Evolutionary conservation across 2,329 filamentous ascomycete species (phyloP).

Genomic region (Fusarium siculi): DNA sequence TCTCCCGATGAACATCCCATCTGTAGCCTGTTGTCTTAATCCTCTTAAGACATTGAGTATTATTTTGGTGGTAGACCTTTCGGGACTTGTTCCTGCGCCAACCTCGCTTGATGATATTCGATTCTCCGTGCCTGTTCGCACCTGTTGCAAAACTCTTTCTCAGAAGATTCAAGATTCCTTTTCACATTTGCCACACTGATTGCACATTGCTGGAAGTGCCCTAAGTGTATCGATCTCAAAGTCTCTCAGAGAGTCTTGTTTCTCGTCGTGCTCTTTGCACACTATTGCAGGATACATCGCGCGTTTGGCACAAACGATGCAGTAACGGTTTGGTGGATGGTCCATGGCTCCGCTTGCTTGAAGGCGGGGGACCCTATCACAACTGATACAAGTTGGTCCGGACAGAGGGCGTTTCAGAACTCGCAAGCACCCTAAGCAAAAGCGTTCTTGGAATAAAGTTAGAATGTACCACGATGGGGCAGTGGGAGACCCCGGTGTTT

Average conservation of each 20-base stretch:
- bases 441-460: background rate
- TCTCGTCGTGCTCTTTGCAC: background rate
- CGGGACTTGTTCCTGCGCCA: background rate
- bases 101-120: background rate
- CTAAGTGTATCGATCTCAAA: too few species aligned
- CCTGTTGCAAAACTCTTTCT: background rate
- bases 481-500: too few species aligned
- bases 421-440: background rate
- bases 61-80: fast-evolving
- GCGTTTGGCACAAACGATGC: background rate
- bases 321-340: background rate
- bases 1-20: background rate
- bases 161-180: background rate
- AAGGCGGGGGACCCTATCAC: background rate
- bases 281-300: background rate
- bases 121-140: fast-evolving
- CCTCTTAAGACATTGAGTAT: background rate
- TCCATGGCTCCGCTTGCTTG: background rate
- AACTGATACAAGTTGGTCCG: background rate
- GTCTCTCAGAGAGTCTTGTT: background rate
- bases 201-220: background rate
- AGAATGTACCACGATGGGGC: background rate
- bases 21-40: fast-evolving
- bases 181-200: fast-evolving
- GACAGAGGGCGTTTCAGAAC: fast-evolving